These are phyloP conservation scores for Populus hybrid DNA, from an alignment of 441 rosid genomes.

Conservation along the genomic window DNA sequence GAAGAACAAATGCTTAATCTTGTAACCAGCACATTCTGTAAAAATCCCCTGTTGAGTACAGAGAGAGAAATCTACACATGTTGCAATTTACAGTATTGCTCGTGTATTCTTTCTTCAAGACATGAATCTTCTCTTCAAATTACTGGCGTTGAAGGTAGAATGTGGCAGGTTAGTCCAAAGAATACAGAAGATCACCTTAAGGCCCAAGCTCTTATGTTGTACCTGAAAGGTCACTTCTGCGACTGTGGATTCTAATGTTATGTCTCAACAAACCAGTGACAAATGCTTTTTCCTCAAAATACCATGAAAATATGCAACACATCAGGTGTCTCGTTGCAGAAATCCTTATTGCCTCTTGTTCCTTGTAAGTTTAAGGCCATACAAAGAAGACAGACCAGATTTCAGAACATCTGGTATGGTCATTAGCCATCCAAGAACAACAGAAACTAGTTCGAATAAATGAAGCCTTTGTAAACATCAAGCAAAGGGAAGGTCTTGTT, in stretches of 20 bases:
- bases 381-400: background rate
- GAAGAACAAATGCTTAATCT: background rate
- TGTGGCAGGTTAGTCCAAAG: background rate
- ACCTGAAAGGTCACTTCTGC: background rate
- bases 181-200: background rate
- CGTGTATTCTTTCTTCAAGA: background rate
- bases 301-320: background rate
- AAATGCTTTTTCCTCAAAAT: background rate
- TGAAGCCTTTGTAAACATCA: conserved; percentile 48
- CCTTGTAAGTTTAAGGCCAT: background rate
- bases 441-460: conserved; percentile 23
- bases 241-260: background rate
- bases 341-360: background rate
- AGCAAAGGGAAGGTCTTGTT: conserved; percentile 63
- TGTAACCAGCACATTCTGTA: background rate
- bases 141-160: background rate
- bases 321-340: background rate
- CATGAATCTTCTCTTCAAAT: background rate
- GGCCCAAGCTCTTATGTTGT: background rate
- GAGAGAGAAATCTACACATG: background rate
- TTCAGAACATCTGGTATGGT: background rate
- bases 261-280: background rate
- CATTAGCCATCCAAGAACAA: conserved; percentile 1
- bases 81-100: background rate
- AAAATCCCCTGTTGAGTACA: background rate